A percentile compares a stretch with the other conserved stretches of the same genome.
Evolutionary conservation across 2,329 filamentous ascomycete genomes (phyloP).

Genomic region (Phyllosticta capitalensis): DNA sequence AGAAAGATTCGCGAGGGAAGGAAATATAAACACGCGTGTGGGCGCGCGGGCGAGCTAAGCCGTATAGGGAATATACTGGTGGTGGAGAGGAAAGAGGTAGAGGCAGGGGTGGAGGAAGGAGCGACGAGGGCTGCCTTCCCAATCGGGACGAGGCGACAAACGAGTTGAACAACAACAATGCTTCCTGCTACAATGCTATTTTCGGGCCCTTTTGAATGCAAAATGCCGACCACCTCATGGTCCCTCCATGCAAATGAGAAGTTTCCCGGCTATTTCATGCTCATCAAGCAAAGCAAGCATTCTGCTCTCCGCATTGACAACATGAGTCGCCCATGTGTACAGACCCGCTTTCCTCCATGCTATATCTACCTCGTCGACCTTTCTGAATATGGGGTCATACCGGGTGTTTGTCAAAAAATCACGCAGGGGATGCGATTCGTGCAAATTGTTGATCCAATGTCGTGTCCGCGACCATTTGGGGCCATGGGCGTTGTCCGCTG

Average conservation of each 20-base stretch:
- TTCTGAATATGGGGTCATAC: not conserved
- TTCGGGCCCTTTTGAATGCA: not conserved
- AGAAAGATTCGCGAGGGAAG: too few relatives aligned
- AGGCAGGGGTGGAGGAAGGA: not conserved
- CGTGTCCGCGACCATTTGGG: not conserved
- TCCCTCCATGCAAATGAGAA: slow-evolving; percentile 3
- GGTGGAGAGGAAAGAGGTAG: not conserved
- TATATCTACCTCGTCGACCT: not conserved
- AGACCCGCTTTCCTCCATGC: not conserved
- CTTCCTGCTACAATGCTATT: not conserved
- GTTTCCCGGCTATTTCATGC: not conserved
- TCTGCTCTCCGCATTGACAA: slow-evolving; percentile 2
- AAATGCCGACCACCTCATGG: not conserved
- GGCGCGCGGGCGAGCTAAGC: not conserved
- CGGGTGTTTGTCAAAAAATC: not conserved
- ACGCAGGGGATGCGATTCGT: not conserved
- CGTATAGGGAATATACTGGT: not conserved
- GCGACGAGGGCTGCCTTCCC: not conserved
- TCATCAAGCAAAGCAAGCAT: slow-evolving; percentile 6
- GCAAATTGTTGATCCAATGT: not conserved
- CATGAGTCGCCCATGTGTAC: not conserved
- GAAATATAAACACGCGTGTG: not conserved
- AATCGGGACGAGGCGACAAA: not conserved
- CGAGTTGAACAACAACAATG: not conserved
- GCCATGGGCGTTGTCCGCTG: not conserved